Base-by-base conservation (phyloP, 345 rosid species). In the Cardamine resedifolia region DNA sequence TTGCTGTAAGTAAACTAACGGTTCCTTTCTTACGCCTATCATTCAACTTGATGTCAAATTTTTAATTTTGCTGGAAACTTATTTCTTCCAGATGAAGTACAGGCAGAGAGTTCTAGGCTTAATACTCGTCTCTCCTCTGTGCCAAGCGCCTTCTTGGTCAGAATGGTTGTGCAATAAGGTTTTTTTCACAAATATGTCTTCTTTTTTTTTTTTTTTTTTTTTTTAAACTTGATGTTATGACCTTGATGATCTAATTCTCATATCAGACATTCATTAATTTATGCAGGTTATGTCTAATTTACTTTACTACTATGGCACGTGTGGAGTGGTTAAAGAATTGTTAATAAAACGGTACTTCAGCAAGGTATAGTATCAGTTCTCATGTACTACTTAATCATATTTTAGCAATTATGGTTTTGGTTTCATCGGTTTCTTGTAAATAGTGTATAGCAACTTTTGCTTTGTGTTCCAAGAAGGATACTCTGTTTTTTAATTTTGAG, bases 111-210 rank as follows among this genome's bases (percentile, higher is more conserved):
- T 90, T 61, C 72, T 83, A 71, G 99, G 99, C 18, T 78, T 96
- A 70, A 92, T 96, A 79, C 96, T 96, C 68, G 83, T 96, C 58
- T 92, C 99, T 77, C 99, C 99, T 31, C 82, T 96, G 66, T 92
- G 97, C 88, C 85, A 79, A 75, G 85, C 87, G 24, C 98, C 99
- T 36, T 92, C 99, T 30, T 96, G 98, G 98, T 82, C 96, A 55
- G 98, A 85, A 82, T 92, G 98, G 98, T 71, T 92, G 53, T 85
- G 75, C 74, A 90, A 90, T 71, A 92, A 92, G 96, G 98, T 92
- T 14, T 50, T 5, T 58, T 60, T 70, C 62, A 55, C 68, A 67
- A 48, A 57, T 23, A 27, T 57, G 4, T 65, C 73, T 53, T 33
- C 49, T 41, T 71, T 72, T 3, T 11, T 77, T 62, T 58, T 36